phyloP scores from a whole-genome alignment of 495 filamentous ascomycete genomes.

The Hypoxylon fragiforme region DNA sequence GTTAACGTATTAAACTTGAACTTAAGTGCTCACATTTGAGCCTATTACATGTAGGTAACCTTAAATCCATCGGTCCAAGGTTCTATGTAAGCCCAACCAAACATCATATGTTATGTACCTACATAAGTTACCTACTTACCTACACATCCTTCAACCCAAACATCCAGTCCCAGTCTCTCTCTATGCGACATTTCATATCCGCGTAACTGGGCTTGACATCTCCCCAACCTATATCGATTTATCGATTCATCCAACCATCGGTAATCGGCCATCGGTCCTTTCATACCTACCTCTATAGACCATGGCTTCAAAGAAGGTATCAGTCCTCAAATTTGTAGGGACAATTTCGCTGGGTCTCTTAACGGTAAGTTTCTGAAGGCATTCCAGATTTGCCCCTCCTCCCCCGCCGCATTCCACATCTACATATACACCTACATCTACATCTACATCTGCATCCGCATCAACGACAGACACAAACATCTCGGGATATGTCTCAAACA shows the following conservation, averaged over 20 bases:
- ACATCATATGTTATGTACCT: too few species aligned
- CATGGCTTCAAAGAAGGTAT: slow-evolving; percentile 72
- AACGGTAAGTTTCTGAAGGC: slow-evolving; percentile 62
- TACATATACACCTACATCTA: too few species aligned
- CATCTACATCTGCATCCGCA: too few species aligned
- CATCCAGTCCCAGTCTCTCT: neutral
- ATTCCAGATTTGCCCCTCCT: slow-evolving; percentile 28
- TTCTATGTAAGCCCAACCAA: too few species aligned
- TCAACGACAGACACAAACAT: too few species aligned
- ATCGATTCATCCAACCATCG: slow-evolving; percentile 13
- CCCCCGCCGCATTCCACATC: slow-evolving; percentile 14
- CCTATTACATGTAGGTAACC: too few species aligned
- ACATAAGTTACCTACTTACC: neutral
- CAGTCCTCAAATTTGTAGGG: slow-evolving; percentile 85
- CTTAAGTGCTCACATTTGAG: too few species aligned
- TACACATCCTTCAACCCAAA: neutral
- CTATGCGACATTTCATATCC: slow-evolving; percentile 8
- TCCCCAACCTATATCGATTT: neutral
- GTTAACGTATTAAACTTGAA: too few species aligned
- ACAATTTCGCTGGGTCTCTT: slow-evolving; percentile 83
- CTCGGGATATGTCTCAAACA: too few species aligned
- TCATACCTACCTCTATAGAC: slow-evolving; percentile 32
- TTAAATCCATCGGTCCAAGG: too few species aligned
- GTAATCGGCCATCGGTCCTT: neutral
- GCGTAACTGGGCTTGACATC: slow-evolving; percentile 2